These are phyloP conservation scores for Suhomyces canberraensis DNA, from an alignment of 805 yeast genomes.

Conservation along the genomic window DNA sequence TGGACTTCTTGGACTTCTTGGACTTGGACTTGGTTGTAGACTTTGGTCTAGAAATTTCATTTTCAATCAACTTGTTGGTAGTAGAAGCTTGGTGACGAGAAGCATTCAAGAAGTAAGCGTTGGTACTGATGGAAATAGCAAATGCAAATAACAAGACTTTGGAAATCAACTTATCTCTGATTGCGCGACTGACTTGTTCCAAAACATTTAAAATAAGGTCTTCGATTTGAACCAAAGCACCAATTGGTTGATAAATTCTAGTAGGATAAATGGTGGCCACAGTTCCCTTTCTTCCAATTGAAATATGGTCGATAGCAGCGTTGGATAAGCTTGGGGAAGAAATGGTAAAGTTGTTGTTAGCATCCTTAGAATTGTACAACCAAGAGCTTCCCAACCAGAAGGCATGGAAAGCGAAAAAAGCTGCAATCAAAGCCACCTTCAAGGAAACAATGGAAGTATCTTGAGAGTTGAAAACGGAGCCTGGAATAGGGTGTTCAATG, in stretches of 20 bases:
- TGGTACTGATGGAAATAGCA: conserved; percentile 72
- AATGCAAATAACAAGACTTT: conserved; percentile 72
- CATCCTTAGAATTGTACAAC: conserved; percentile 41
- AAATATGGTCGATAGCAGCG: conserved; percentile 41
- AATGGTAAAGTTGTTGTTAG: conserved; percentile 9
- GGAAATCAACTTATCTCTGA: conserved; percentile 76
- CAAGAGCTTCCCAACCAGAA: conserved; percentile 71
- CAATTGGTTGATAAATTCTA: conserved; percentile 56
- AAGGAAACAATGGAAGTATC: conserved; percentile 45
- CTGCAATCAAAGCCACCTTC: conserved; percentile 57
- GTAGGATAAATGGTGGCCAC: conserved; percentile 58
- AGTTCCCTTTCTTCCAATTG: conserved; percentile 47
- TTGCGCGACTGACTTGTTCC: conserved; percentile 59
- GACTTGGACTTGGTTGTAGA: conserved; percentile 1
- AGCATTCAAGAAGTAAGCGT: conserved; percentile 81
- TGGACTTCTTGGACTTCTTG: conserved; percentile 4
- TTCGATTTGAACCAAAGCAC: conserved; percentile 56
- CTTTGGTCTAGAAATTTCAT: conserved; percentile 35
- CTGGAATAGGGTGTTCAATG: conserved; percentile 32
- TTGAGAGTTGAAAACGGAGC: conserved; percentile 21
- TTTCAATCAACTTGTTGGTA: conserved; percentile 36
- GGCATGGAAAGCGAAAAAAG: conserved; percentile 60
- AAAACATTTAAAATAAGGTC: conserved; percentile 52
- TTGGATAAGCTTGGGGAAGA: conserved; percentile 32
- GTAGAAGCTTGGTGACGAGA: conserved; percentile 64